These are phyloP conservation scores for Aspergillus sclerotioniger DNA, from an alignment of 495 filamentous ascomycete species.

Conservation along the genomic window DNA sequence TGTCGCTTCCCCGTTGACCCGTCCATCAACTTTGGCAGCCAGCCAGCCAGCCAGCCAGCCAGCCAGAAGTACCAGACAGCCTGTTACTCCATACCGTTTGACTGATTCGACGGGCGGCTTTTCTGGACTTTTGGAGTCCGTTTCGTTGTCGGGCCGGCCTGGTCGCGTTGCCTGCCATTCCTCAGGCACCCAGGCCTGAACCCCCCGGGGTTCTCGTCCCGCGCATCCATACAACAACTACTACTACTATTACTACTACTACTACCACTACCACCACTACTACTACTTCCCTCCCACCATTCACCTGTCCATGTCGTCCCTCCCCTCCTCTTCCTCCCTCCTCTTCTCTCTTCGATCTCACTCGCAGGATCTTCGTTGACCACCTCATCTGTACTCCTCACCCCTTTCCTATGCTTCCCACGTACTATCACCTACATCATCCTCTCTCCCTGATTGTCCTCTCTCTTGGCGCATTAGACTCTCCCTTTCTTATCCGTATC, in stretches of 20 bases:
- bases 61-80: no score
- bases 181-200: constrained; percentile 27
- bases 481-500: constrained; percentile 5
- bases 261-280: constrained; percentile 14
- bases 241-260: constrained; percentile 17
- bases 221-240: constrained; percentile 11
- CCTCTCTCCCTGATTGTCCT: neutral
- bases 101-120: neutral
- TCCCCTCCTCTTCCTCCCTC: constrained; percentile 15
- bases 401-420: constrained; percentile 8
- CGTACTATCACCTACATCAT: constrained; percentile 1
- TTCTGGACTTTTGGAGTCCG: neutral
- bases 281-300: constrained; percentile 13
- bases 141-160: constrained; percentile 10
- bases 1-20: neutral
- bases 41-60: no score
- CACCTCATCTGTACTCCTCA: constrained; percentile 8
- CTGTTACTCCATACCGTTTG: no score
- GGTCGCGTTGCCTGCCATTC: constrained; percentile 6
- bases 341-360: constrained; percentile 10
- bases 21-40: no score
- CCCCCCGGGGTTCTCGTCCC: constrained; percentile 7
- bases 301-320: constrained; percentile 9
- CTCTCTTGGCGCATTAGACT: neutral
- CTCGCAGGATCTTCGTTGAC: constrained; percentile 16